A percentile compares a stretch with the other conserved stretches of the same genome.
Evolutionary conservation across 2,329 filamentous ascomycete genomes (phyloP).

Genomic region (Verticillium isaacii): DNA sequence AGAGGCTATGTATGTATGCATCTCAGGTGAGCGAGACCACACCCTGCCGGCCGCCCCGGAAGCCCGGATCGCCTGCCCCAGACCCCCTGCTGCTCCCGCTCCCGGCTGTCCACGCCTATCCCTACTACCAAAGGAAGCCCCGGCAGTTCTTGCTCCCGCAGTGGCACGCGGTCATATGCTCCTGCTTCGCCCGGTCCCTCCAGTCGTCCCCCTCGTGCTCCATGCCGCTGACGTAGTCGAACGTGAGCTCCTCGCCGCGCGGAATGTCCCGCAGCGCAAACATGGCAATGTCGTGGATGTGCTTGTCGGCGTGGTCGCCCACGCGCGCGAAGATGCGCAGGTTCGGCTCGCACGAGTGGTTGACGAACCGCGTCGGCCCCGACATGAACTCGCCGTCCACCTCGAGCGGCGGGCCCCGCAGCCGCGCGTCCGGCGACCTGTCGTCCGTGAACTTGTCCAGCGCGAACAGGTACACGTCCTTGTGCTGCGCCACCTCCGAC

Average conservation of each 20-base stretch:
- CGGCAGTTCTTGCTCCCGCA: slow-evolving; percentile 65
- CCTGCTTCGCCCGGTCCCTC: slow-evolving; percentile 40
- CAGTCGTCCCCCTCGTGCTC: slow-evolving; percentile 44
- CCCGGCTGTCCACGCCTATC: slow-evolving; percentile 36
- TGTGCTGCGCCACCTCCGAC: slow-evolving; percentile 53
- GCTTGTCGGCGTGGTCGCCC: slow-evolving; percentile 69
- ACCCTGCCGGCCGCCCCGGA: no score
- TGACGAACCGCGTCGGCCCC: slow-evolving; percentile 76
- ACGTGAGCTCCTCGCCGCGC: slow-evolving; percentile 66
- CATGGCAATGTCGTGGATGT: slow-evolving; percentile 71
- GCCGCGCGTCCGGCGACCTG: slow-evolving; percentile 48
- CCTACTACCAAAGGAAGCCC: slow-evolving; percentile 63
- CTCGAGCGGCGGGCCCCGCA: slow-evolving; percentile 52
- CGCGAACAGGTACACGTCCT: slow-evolving; percentile 74
- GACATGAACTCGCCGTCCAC: slow-evolving; percentile 73
- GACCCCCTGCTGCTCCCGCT: neutral
- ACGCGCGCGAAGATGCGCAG: slow-evolving; percentile 75
- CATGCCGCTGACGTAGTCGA: slow-evolving; percentile 71
- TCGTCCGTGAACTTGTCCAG: slow-evolving; percentile 74
- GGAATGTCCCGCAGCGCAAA: slow-evolving; percentile 66
- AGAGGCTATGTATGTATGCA: no score
- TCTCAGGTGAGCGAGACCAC: no score
- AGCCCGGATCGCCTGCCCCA: no score
- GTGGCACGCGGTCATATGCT: slow-evolving; percentile 52
- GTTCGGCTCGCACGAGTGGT: slow-evolving; percentile 77